These are phyloP conservation scores for Sporisorium reilianum DNA, from an alignment of 1,284 basidiomycete species.

Conservation along the genomic window DNA sequence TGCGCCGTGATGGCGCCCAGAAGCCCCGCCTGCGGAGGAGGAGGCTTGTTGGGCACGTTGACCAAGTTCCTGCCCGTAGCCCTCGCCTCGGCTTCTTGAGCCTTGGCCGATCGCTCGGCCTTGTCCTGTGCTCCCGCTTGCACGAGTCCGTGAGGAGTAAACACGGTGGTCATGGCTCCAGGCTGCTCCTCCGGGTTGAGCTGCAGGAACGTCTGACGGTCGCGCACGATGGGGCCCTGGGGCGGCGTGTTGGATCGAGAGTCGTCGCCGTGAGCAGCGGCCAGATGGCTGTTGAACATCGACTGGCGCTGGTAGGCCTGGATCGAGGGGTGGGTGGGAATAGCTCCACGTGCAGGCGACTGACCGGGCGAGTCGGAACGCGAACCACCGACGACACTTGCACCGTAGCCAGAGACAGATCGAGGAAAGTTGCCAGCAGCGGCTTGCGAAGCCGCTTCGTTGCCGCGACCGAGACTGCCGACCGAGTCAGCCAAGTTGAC, in stretches of 20 bases:
- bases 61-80: conserved; percentile 89
- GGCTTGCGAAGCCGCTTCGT: conserved; percentile 15
- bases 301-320: conserved; percentile 51
- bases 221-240: conserved; percentile 34
- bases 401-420: conserved; percentile 36
- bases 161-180: conserved; percentile 72
- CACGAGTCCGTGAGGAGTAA: conserved; percentile 91
- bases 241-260: conserved; percentile 53
- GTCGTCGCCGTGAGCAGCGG: conserved; percentile 52
- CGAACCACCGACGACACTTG: conserved; percentile 20
- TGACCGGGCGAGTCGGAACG: conserved; percentile 39
- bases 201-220: conserved; percentile 63
- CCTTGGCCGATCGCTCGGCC: conserved; percentile 91
- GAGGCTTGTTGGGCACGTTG: conserved; percentile 92
- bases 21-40: conserved; percentile 92
- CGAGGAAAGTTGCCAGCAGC: conserved; percentile 22
- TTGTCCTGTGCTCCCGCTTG: conserved; percentile 95
- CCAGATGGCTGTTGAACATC: conserved; percentile 58
- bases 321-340: conserved; percentile 39
- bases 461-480: conserved; percentile 33
- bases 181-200: conserved; percentile 64
- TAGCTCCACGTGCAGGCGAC: conserved; percentile 26
- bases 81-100: conserved; percentile 90
- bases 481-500: conserved; percentile 36
- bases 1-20: conserved; percentile 95